A percentile compares a stretch with the other conserved stretches of the same genome.
These are phyloP conservation scores for Podaxis carcinomalis DNA, from an alignment of 768 basidiomycete genomes.

Conservation along the genomic window DNA sequence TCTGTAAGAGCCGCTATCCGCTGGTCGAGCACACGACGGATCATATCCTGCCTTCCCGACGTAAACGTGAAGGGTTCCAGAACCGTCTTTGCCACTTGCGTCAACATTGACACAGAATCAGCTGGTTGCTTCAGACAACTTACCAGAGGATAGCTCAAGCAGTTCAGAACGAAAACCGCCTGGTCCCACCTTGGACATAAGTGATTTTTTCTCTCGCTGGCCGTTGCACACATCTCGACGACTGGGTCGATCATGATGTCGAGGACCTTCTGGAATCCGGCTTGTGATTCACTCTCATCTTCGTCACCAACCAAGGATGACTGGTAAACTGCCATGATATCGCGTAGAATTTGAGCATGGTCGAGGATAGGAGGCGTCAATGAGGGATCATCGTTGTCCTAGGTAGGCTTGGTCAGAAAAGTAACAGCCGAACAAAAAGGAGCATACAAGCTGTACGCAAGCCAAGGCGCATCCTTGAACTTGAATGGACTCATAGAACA, in stretches of 20 bases:
- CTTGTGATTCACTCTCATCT: constrained; percentile 32
- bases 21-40: constrained; percentile 59
- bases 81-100: constrained; percentile 39
- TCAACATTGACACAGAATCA: not conserved
- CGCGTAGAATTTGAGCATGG: constrained; percentile 77
- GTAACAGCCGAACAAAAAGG: not conserved
- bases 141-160: constrained; percentile 78
- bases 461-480: constrained; percentile 69
- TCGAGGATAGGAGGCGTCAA: constrained; percentile 82
- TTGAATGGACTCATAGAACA: constrained; percentile 87
- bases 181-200: constrained; percentile 69
- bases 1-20: constrained; percentile 63
- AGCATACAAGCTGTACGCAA: constrained; percentile 49
- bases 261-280: constrained; percentile 66
- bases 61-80: constrained; percentile 71
- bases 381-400: constrained; percentile 69
- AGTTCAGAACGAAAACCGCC: constrained; percentile 83
- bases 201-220: constrained; percentile 61
- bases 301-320: constrained; percentile 76
- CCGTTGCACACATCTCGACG: constrained; percentile 65
- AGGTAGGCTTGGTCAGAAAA: constrained; percentile 14
- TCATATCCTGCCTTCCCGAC: constrained; percentile 45
- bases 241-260: constrained; percentile 85
- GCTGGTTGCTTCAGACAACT: constrained; percentile 13
- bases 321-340: constrained; percentile 86